These are phyloP conservation scores for Bauhinia variegata DNA, from an alignment of 306 rosid genomes.

Conservation along the genomic window DNA sequence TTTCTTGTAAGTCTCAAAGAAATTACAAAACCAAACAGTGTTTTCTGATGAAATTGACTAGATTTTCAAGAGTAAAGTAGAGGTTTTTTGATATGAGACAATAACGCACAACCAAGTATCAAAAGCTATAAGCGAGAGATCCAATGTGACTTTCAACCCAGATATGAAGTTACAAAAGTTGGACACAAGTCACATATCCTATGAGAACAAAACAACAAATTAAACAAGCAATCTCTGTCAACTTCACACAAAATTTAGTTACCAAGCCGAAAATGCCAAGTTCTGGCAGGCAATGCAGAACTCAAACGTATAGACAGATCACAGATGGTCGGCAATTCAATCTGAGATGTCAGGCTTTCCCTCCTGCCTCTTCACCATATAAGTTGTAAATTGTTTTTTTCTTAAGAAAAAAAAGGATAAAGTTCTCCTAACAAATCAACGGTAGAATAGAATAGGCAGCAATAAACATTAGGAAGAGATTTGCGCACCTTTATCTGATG, in stretches of 20 bases:
- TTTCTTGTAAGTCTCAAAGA: not conserved
- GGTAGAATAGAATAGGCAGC: not conserved
- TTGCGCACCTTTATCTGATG: conserved; percentile 56
- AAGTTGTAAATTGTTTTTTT: no score
- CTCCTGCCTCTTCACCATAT: conserved; percentile 4
- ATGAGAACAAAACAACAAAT: not conserved
- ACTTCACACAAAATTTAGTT: conserved; percentile 19
- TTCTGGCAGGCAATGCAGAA: conserved; percentile 2
- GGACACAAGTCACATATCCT: not conserved
- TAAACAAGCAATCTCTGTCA: not conserved
- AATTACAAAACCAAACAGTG: conserved; percentile 20
- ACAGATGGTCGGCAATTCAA: conserved; percentile 15
- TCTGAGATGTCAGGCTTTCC: not conserved
- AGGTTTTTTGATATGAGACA: not conserved
- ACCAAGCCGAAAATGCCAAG: conserved; percentile 14
- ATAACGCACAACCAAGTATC: not conserved
- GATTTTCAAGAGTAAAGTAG: no score
- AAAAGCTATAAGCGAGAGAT: not conserved
- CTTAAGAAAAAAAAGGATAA: not conserved
- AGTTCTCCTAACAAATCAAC: not conserved
- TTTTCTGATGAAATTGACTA: not conserved
- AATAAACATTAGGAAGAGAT: conserved; percentile 30
- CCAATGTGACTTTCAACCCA: not conserved
- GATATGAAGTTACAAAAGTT: not conserved
- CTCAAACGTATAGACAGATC: conserved; percentile 20